Evolutionary conservation across 116 monocot genomes (phyloP).

Genomic region (Cymodocea nodosa): DNA sequence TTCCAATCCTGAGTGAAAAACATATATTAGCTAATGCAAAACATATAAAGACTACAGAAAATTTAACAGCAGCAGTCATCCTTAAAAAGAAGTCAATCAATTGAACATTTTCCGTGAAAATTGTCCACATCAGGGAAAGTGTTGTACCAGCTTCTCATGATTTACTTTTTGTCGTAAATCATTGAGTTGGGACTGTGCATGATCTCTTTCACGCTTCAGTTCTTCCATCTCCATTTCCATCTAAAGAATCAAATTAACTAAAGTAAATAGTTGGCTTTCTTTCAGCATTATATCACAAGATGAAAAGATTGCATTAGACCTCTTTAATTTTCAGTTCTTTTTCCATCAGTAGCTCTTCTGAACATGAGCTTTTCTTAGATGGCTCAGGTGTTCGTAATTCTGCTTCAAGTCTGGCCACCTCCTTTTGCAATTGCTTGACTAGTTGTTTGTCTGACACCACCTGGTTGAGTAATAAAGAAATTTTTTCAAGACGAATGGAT

Average conservation of each 20-base stretch:
- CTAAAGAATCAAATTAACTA: conserved; percentile 14
- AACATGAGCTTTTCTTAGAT: conserved; percentile 23
- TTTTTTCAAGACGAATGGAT: background rate
- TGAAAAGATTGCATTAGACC: conserved; percentile 11
- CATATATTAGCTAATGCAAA: background rate
- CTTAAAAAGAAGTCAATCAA: too few species aligned
- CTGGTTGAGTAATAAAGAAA: conserved; percentile 14
- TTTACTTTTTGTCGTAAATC: conserved; percentile 46
- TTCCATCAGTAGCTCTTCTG: conserved; percentile 56
- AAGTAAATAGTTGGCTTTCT: background rate
- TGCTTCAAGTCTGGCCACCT: conserved; percentile 86
- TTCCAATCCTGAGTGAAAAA: conserved; percentile 34
- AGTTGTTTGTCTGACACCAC: conserved; percentile 91
- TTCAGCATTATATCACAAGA: background rate
- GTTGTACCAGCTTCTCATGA: conserved; percentile 23
- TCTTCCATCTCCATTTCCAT: conserved; percentile 88
- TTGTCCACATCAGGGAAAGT: background rate
- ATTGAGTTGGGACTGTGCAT: conserved; percentile 45
- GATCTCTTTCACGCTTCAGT: conserved; percentile 69
- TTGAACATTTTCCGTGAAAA: background rate
- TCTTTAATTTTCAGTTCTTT: conserved; percentile 78
- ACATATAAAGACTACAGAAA: too few species aligned
- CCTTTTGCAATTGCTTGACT: conserved; percentile 77
- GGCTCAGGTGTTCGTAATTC: conserved; percentile 68
- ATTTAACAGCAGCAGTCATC: too few species aligned